Conservation (phyloP, 176 grass and related monocot genomes). For the Hsuehochloa calcarea region DNA sequence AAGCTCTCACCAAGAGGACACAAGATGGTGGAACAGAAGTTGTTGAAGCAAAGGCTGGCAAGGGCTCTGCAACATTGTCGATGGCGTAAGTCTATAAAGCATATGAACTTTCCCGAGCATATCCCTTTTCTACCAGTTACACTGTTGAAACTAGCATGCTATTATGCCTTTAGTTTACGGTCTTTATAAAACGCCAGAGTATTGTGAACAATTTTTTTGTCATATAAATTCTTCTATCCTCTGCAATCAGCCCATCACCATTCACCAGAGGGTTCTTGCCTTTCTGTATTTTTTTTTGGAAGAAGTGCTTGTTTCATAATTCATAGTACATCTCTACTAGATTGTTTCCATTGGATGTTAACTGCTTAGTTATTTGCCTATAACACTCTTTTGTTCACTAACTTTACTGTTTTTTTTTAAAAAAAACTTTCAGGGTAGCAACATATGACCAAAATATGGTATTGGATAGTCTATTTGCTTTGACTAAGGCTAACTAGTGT, state of each 20-base stretch:
- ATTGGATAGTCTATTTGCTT: background rate
- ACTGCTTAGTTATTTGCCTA: background rate
- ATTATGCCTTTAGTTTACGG: background rate
- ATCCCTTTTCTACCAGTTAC: background rate
- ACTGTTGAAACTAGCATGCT: background rate
- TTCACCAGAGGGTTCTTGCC: background rate
- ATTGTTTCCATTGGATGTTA: background rate
- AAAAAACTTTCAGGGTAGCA: background rate
- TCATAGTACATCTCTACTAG: background rate
- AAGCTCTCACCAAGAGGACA: conserved; percentile 90
- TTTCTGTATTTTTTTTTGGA: background rate
- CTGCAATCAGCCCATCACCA: background rate
- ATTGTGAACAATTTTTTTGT: background rate
- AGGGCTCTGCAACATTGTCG: conserved; percentile 96
- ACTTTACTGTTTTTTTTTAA: background rate
- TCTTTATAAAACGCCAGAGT: background rate
- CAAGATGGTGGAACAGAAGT: conserved; percentile 97
- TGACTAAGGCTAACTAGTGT: background rate
- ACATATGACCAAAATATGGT: background rate
- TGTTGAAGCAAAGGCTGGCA: conserved; percentile 96
- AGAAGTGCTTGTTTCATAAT: background rate
- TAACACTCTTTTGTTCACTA: background rate
- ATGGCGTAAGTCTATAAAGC: conserved; percentile 75
- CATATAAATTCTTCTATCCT: background rate
- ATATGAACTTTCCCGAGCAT: background rate